Evolutionary conservation across 2,329 filamentous ascomycete species (phyloP), one percentile per base, ranked within the genome.

Genomic region (Aureobasidium subglaciale): DNA sequence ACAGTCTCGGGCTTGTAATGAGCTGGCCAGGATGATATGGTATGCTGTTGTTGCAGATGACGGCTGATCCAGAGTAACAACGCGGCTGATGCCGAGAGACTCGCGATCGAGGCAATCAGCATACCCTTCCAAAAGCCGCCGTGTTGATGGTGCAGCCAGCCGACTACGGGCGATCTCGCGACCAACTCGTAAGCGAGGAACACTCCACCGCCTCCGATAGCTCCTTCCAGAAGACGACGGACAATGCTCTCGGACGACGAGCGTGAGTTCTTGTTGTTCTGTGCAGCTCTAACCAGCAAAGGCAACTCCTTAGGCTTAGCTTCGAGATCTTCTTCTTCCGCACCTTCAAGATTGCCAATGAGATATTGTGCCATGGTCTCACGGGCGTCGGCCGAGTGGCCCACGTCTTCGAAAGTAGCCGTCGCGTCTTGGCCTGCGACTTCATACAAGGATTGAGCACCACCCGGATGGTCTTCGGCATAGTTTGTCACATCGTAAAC

Each of bases 391-490:
- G 75, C 72, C 5, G 72, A 74, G 57, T 77, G 75, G 5, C 74
- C 71, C 95, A 78, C 90, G 93, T 86, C 77, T 91, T 75, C 91
- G 68, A 96, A 97, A 69, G 83, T 81, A 77, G 96, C 90, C 1
- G 89, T 91, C 45, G 92, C 92, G 70, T 97, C 92, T 60, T 86
- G 84, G 64, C 92, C 92, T 86, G 95, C 96, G 72, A 96, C 95
- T 79, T 91, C 95, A 79, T 93, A 88, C 64, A 97, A 84, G 54
- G 91, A 90, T 77, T 96, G 90, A 55, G 90, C 88, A 57, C 92
- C 92, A 67, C 91, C 92, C 18, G 92, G 92, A 75, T 97, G 92
- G 78, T 97, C 92, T 62, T 96, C 89, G 46, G 95, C 80, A 88
- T 92, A 97, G 78, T 95, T 86, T 60, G 86, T 87, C 56, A 96